Evolutionary conservation across 331 rosid species (phyloP), one percentile per base, ranked within the genome.

Genomic region (Prunus yedoensis): DNA sequence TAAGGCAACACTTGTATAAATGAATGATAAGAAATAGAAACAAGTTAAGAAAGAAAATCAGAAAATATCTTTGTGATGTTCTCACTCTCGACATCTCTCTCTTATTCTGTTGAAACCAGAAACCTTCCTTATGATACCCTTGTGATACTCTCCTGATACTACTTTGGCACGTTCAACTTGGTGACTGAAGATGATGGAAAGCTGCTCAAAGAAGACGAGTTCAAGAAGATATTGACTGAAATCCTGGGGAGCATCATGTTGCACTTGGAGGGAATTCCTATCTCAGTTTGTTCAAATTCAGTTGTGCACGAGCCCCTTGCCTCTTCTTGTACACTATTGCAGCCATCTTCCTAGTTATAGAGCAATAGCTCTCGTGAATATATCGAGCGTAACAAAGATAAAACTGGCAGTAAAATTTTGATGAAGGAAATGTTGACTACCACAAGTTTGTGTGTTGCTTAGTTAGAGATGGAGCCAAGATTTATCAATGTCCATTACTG

Each of bases 261-360:
- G 83, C 93, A 92, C 63, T 78, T 95, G 80, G 97, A 92, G 79
- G 91, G 88, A 50, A 84, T 62, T 80, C 90, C 91, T 3, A 85
- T 93, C 70, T 68, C 90, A 17, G 87, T 91, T 74, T 87, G 89
- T 75, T 85, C 98, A 53, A 86, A 85, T 74, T 88, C 96, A 7
- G 98, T 94, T 15, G 93, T 91, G 74, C 98, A 91, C 50, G 95
- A 91, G 83, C 94, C 97, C 14, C 77, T 88, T 16, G 83, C 88
- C 61, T 59, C 97, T 52, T 73, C 96, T 52, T 91, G 97, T 17
- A 79, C 90, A n/a, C 84, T 91, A 32, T 75, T 87, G 88, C 91
- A 84, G 80, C 89, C 93, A 71, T 8, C 85, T 49, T 59, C 86
- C 50, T 27, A 71, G 77, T 74, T 73, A 79, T 77, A 80, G 72